Evolutionary conservation across 2,329 filamentous ascomycete species (phyloP).

Genomic region (Aspergillus sp.): DNA sequence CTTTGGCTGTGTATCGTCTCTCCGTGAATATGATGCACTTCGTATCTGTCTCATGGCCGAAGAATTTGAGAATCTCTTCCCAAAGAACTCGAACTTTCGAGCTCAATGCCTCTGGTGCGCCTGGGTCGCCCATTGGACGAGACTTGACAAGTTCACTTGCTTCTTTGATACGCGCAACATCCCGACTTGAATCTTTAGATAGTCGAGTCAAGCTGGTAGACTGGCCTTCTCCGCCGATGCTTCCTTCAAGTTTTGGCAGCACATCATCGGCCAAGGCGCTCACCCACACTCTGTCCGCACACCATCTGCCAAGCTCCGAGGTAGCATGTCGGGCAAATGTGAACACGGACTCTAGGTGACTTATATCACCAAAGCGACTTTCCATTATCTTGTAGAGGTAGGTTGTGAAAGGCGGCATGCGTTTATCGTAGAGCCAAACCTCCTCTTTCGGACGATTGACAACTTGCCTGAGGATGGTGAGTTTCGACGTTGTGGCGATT

Average conservation of each 20-base stretch:
- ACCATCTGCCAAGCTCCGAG: conserved; percentile 75
- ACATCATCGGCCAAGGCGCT: conserved; percentile 65
- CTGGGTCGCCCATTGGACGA: conserved; percentile 47
- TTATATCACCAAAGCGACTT: conserved; percentile 51
- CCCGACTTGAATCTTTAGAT: conserved; percentile 49
- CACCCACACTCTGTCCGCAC: conserved; percentile 77
- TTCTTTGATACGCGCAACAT: conserved; percentile 57
- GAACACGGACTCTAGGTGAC: conserved; percentile 58
- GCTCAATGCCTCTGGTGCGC: conserved; percentile 55
- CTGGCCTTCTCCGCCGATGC: conserved; percentile 17
- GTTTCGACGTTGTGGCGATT: conserved; percentile 74
- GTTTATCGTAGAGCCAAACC: conserved; percentile 55
- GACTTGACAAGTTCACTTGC: conserved; percentile 57
- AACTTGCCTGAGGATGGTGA: conserved; percentile 57
- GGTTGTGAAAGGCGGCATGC: conserved; percentile 58
- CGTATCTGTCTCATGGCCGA: conserved; percentile 55
- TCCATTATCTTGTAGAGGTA: conserved; percentile 61
- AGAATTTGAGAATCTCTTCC: conserved; percentile 61
- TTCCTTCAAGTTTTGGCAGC: conserved; percentile 60
- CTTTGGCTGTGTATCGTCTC: conserved; percentile 70
- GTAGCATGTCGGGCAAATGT: conserved; percentile 59
- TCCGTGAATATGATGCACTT: conserved; percentile 89
- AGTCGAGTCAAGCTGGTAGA: neutral
- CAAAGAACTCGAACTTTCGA: conserved; percentile 69
- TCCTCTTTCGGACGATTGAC: conserved; percentile 62